Evolutionary conservation across 2,329 filamentous ascomycete species (phyloP), one percentile per base, ranked within the genome.

Genomic region (Fusarium metavorans): DNA sequence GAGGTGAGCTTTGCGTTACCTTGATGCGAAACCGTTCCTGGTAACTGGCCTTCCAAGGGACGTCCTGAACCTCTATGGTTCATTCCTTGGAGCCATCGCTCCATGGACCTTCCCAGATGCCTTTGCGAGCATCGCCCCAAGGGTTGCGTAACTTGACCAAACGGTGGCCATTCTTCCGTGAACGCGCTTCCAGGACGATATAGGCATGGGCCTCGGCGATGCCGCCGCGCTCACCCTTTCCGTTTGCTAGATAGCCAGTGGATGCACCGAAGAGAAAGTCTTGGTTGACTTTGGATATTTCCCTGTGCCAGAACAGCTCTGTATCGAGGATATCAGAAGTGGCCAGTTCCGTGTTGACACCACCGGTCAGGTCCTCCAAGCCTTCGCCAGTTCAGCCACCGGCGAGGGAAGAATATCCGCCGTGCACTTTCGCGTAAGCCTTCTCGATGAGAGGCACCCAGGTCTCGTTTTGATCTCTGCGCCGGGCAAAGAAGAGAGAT

Each of bases 391-490:
- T 92, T 82, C 91, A 94, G 9, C 93, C 93, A 32, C 93, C 92
- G 34, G 91, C 87, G 37, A 95, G 90, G 0, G 92, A 89, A 16
- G 87, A 90, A 76, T 93, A 95, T 75, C 95, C 93, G 4, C 93
- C 94, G 76, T 96, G 94, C 0, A 93, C 93, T 81, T 97, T 97
- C 20, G 94, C 94, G 79, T 94, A 96, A 1, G 94, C 94, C 81
- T 96, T 96, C 78, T 96, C 93, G 2, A 95, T 85, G 30, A 97
- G 84, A 0, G 94, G 92, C 6, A 96, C 86, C 94, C 94, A 97
- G 0, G 93, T 96, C 81, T 96, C 94, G 79, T 95, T 94, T 35
- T 92, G 90, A 71, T 94, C 90, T 70, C 89, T 89, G 83, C 92
- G 94, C 78, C 93, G 92, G 3, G 92, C 93, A 82, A 96, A 96